These are phyloP conservation scores for Entoloma clypeatum DNA, from an alignment of 1,284 basidiomycete species.

Conservation along the genomic window DNA sequence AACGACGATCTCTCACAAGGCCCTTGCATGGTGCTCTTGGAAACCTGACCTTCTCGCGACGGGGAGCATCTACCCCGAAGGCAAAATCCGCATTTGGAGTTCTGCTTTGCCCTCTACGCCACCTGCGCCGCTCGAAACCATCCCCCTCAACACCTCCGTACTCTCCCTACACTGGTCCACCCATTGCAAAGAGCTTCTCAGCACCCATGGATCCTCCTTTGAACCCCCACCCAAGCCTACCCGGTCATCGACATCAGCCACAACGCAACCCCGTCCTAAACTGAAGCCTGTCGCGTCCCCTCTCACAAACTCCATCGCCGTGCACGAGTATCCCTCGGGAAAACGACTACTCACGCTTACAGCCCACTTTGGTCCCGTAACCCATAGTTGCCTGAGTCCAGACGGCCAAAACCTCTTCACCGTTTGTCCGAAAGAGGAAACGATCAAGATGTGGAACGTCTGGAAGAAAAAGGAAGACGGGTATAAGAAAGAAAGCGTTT, in stretches of 20 bases:
- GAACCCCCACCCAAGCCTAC: constrained; percentile 17
- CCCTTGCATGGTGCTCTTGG: constrained; percentile 41
- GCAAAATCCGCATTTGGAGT: constrained; percentile 37
- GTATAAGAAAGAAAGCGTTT: too few species aligned
- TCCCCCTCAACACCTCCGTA: constrained; percentile 35
- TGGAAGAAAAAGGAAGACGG: constrained; percentile 29
- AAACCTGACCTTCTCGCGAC: constrained; percentile 39
- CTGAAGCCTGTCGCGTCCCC: constrained; percentile 25
- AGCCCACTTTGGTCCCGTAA: constrained; percentile 31
- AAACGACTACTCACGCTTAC: constrained; percentile 34
- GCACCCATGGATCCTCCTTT: constrained; percentile 38
- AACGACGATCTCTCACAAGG: constrained; percentile 23
- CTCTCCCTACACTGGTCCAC: constrained; percentile 40
- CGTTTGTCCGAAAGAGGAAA: constrained; percentile 34
- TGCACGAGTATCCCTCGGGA: constrained; percentile 38
- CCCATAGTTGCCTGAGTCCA: constrained; percentile 36
- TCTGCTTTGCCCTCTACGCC: constrained; percentile 20
- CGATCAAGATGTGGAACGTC: constrained; percentile 41
- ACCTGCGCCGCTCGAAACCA: constrained; percentile 29
- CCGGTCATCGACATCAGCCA: constrained; percentile 4
- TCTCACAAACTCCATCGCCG: constrained; percentile 35
- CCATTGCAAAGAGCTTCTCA: constrained; percentile 40
- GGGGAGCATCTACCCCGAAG: constrained; percentile 36
- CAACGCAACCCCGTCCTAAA: not conserved
- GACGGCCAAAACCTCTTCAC: constrained; percentile 37